Percentiles rank a stretch among this genome's conserved stretches.
phyloP scores from a whole-genome alignment of 1,284 basidiomycete genomes.

The Calocybe gambosa region DNA sequence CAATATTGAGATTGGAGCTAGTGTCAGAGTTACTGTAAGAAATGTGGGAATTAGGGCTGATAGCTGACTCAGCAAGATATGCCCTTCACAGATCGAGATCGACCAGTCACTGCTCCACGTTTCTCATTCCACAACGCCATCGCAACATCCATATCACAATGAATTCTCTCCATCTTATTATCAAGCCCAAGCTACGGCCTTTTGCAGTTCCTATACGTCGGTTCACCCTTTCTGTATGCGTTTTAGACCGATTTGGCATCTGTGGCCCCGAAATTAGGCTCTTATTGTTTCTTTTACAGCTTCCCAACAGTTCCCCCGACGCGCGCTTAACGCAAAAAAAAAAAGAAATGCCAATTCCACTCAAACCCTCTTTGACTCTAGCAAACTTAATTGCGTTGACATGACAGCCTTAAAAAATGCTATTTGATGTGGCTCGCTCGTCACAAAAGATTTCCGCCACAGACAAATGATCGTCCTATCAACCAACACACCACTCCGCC shows the following conservation, averaged over 20 bases:
- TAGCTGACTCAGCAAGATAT: slow-evolving; percentile 28
- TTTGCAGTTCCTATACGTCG: slow-evolving; percentile 21
- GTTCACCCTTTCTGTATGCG: slow-evolving; percentile 30
- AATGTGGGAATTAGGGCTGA: slow-evolving; percentile 19
- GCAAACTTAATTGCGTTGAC: slow-evolving; percentile 47
- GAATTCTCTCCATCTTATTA: slow-evolving; percentile 18
- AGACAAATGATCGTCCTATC: slow-evolving; percentile 39
- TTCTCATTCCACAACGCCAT: slow-evolving; percentile 13
- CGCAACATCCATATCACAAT: slow-evolving; percentile 20
- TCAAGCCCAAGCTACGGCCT: slow-evolving; percentile 16
- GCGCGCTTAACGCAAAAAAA: slow-evolving; percentile 22
- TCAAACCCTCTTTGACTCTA: slow-evolving; percentile 28
- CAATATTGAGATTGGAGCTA: slow-evolving; percentile 19
- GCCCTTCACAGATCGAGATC: neutral
- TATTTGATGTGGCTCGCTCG: slow-evolving; percentile 40
- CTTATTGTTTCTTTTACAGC: slow-evolving; percentile 34
- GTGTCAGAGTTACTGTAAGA: slow-evolving; percentile 6
- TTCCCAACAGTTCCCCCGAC: slow-evolving; percentile 12
- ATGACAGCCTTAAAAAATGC: slow-evolving; percentile 22
- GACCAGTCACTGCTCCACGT: neutral
- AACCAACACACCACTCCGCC: slow-evolving; percentile 32
- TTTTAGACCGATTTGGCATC: slow-evolving; percentile 27
- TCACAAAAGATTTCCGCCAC: slow-evolving; percentile 44
- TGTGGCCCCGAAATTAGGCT: slow-evolving; percentile 33
- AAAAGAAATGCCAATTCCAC: slow-evolving; percentile 25